phyloP scores from a whole-genome alignment of 208 protist species.

The Plasmodiophora brassicae region DNA sequence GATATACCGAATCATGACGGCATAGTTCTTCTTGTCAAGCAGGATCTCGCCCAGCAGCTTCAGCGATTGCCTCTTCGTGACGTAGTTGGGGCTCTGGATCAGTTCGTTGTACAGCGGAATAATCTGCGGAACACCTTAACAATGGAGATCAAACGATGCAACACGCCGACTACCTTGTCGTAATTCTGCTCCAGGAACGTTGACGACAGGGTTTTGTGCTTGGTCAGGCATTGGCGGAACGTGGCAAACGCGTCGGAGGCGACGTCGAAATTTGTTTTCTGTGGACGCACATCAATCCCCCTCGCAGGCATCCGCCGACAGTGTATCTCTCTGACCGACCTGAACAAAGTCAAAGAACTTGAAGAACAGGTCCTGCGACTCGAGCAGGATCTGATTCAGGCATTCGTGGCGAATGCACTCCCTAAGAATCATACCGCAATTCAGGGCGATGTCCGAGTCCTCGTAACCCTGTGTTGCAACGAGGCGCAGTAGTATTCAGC shows the following conservation, averaged over 20 bases:
- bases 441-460: slow-evolving; percentile 63
- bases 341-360: slow-evolving; percentile 74
- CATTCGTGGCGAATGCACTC: slow-evolving; percentile 63
- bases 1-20: slow-evolving; percentile 79
- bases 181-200: slow-evolving; percentile 72
- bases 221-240: slow-evolving; percentile 71
- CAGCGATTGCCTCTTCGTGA: slow-evolving; percentile 71
- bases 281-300: neutral
- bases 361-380: slow-evolving; percentile 57
- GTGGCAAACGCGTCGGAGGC: slow-evolving; percentile 77
- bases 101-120: slow-evolving; percentile 59
- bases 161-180: slow-evolving; percentile 42
- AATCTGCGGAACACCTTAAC: neutral
- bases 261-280: slow-evolving; percentile 70
- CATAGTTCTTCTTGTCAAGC: slow-evolving; percentile 76
- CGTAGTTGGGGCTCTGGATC: slow-evolving; percentile 74
- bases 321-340: no score
- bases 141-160: neutral
- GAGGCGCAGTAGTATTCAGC: neutral
- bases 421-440: slow-evolving; percentile 66
- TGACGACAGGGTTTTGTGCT: slow-evolving; percentile 67
- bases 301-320: no score
- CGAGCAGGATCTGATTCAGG: slow-evolving; percentile 57
- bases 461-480: slow-evolving; percentile 57
- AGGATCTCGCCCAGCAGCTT: slow-evolving; percentile 78